Base-by-base conservation (phyloP, 352 stramenopile genomes). In the Phytopythium chamaehyphon region DNA sequence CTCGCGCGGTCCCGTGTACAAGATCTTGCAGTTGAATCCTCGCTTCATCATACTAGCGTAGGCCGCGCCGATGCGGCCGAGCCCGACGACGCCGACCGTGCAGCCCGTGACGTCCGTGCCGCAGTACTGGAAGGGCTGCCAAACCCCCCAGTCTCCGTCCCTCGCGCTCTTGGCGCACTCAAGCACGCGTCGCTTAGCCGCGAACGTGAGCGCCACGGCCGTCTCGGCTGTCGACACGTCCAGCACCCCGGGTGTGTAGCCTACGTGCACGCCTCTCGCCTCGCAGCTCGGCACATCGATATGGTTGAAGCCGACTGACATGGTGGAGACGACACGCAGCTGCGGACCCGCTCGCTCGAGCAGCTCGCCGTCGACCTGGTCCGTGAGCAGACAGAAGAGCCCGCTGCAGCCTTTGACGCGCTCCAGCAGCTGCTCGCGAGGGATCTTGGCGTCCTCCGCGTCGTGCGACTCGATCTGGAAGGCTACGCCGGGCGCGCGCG, bases 291-390 rank as follows among this genome's bases (percentile, higher is more conserved):
- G 64, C 2, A 96, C 61, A 47, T 95, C 86, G 59, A 97, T 94
- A 62, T 97, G 88, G 73, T 97, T 93, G 50, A 89, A 81, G 48
- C 90, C 90, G 6, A 94, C 88, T 21, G 80, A 95, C 83, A 97
- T 90, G 38, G 90, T 96, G 50, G 57, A 91, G 24, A 88, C 80
- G 14, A 89, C 77, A 31, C 73, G 73, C 21, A 90, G 65, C 23
- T 68, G 67, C 9, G 73, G 66, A 1, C 83, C 83, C 26, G 76
- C 76, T 6, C 58, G 60, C 19, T 74, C 72, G 37, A 90, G 60
- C 44, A 90, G 53, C 53, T 87, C 79, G n/a, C 56, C 66, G 53
- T 90, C 79, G 55, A 93, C 69, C 35, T 70, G 73, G 48, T 93
- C 83, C 23, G 75, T 85, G 26, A 90, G 61, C 23, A 90, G 59